Conservation (phyloP, 306 rosid species). For the apple (Malus domestica) region DNA sequence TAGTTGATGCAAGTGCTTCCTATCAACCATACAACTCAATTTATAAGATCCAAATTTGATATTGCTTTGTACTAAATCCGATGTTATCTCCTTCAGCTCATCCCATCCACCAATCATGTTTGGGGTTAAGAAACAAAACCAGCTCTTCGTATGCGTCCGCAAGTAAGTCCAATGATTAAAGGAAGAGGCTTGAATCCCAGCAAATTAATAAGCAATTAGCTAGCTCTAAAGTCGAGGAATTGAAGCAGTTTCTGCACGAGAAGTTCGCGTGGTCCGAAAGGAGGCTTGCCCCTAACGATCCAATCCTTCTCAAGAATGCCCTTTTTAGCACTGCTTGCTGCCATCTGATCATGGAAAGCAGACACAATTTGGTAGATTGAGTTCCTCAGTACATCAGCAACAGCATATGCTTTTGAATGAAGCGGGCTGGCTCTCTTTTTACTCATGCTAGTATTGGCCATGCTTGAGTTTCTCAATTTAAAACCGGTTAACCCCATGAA, state of each 20-base stretch:
- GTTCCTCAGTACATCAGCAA: conserved; percentile 70
- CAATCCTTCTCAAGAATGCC: conserved; percentile 84
- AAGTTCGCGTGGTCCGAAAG: conserved; percentile 58
- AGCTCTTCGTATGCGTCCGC: conserved; percentile 8
- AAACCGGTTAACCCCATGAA: conserved; percentile 67
- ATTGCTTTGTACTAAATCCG: conserved; percentile 25
- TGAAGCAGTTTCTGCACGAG: conserved; percentile 56
- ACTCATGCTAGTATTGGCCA: conserved; percentile 39
- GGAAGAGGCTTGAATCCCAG: conserved; percentile 8
- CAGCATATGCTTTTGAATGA: conserved; percentile 72
- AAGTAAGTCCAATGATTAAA: conserved; percentile 4
- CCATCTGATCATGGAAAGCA: conserved; percentile 76
- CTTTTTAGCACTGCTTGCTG: conserved; percentile 57
- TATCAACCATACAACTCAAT: conserved; percentile 15
- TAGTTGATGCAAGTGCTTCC: conserved; percentile 10
- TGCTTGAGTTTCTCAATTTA: conserved; percentile 66
- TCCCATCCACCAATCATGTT: conserved; percentile 12
- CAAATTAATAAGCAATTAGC: conserved; percentile 20
- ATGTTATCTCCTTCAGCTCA: conserved; percentile 14
- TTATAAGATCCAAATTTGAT: conserved; percentile 13
- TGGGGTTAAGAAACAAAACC: conserved; percentile 20
- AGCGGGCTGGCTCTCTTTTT: conserved; percentile 58
- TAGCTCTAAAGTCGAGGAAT: conserved; percentile 73
- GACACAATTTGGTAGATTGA: conserved; percentile 76
- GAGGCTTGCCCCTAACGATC: conserved; percentile 45